Base-by-base conservation (phyloP, 2,329 filamentous ascomycete species). In the Amesomyces nigricolor region DNA sequence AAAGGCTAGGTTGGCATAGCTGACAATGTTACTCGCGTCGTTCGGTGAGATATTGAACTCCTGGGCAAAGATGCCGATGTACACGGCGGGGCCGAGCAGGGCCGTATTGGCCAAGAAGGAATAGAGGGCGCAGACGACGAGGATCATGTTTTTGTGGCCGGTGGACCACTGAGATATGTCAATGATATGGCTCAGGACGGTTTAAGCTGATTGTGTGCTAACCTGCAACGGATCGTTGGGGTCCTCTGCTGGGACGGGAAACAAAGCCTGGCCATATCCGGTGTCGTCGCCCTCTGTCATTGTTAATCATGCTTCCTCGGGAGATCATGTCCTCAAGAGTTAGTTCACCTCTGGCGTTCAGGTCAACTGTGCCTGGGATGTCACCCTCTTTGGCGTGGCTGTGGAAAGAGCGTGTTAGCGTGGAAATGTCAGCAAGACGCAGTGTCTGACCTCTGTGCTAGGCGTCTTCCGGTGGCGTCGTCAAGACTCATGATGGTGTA, bases 221-320 rank as follows among this genome's bases (percentile, higher is more conserved):
- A 75, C 73, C 64, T 77, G 76, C 9, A 83, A 71, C 7, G 81
- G 81, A 64, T 84, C 80, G 57, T 84, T 84, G 1, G 81, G 81
- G 61, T 83, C 80, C 53, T 81, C 75, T 1, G 80, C 78, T 2
- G 81, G 81, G 0, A 83, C 80, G 1, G 81, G 81, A 61, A 78
- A 84, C 3, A 84, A 71, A 2, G 81, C 81, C 64, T 83, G 80
- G 19, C 81, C 81, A 56, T 80, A 80, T 0, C 71, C 79, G 1
- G 79, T 80, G 61, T 83, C 80, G 62, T 83, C 80, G 45, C 79
- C 80, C 69, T 82, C 80, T 72, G 54, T 43, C 6, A 11, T 30
- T 4, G 30, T 42, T 4, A 45, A 11, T 11, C 13, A 10, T 16
- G 13, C 2, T n/a, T 8, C 10, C 11, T 2, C 3, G 26, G 32